Evolutionary conservation across 331 rosid genomes (phyloP).

Genomic region (Acacia pycnantha): DNA sequence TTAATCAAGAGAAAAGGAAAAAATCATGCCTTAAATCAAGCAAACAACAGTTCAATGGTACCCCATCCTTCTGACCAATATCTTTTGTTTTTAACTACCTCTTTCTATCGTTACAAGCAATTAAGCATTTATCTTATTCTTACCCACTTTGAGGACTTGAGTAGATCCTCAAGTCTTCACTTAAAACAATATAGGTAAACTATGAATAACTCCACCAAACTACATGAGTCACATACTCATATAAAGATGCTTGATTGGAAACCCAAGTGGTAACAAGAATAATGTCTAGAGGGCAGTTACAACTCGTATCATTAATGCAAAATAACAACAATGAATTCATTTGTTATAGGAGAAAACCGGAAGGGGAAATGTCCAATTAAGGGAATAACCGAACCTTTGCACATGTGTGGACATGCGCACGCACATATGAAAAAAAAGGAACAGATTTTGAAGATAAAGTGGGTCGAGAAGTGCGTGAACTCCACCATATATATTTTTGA

Average conservation of each 20-base stretch:
- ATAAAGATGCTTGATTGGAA: not conserved
- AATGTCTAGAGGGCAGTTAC: conserved; percentile 11
- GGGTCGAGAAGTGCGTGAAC: not conserved
- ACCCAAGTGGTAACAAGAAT: not conserved
- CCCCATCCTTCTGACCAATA: conserved; percentile 11
- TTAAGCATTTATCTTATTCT: conserved; percentile 7
- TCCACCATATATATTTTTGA: not conserved
- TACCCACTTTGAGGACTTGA: conserved; percentile 15
- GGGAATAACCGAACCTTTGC: not conserved
- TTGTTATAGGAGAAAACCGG: not conserved
- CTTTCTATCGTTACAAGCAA: conserved; percentile 19
- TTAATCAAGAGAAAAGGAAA: not conserved
- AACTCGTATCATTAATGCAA: not conserved
- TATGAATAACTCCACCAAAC: conserved; percentile 5
- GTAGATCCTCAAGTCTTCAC: conserved; percentile 18
- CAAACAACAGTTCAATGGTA: conserved; percentile 8
- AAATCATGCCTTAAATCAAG: conserved; percentile 8
- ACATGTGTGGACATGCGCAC: not conserved
- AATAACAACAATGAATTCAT: not conserved
- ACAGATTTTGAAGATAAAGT: not conserved
- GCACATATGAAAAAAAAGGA: not conserved
- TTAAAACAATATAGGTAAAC: conserved; percentile 21
- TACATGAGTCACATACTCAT: conserved; percentile 15
- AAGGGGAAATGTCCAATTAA: not conserved
- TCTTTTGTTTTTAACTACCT: not conserved